Evolutionary conservation across 257 asterid genomes (phyloP).

Genomic region (Cynanchum wilfordii): DNA sequence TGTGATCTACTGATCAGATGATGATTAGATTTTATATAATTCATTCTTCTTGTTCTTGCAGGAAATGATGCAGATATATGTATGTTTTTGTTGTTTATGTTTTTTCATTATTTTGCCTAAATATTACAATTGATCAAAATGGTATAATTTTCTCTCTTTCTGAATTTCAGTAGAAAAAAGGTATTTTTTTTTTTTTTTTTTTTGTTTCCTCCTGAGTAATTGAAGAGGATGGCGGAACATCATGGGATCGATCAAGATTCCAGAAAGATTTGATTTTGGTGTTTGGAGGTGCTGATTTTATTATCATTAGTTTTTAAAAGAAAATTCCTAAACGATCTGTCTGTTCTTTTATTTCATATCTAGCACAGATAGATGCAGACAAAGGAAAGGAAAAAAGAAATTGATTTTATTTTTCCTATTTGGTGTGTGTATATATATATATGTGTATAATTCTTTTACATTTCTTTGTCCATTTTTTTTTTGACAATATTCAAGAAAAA

Average conservation of each 20-base stretch:
- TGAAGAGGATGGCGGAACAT: no score
- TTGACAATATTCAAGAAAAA: background rate
- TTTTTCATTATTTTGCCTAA: background rate
- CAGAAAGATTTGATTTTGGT: no score
- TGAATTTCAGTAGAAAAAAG: background rate
- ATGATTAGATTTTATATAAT: background rate
- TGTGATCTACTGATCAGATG: slow-evolving; percentile 3
- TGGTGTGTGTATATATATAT: no score
- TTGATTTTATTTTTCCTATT: background rate
- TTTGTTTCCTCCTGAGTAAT: no score
- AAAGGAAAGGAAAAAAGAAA: background rate
- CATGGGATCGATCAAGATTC: no score
- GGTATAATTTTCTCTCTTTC: background rate
- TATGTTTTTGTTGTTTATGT: background rate
- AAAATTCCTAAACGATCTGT: background rate
- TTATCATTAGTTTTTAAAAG: no score
- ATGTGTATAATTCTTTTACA: background rate
- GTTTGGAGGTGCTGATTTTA: background rate
- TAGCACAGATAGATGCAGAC: background rate
- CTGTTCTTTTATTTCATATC: background rate
- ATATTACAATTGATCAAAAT: no score
- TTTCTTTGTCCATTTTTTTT: background rate
- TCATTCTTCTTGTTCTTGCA: background rate
- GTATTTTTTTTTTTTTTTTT: no score
- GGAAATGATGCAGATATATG: background rate